Base-by-base conservation (phyloP, 495 filamentous ascomycete species). In the Penicillium taxi region DNA sequence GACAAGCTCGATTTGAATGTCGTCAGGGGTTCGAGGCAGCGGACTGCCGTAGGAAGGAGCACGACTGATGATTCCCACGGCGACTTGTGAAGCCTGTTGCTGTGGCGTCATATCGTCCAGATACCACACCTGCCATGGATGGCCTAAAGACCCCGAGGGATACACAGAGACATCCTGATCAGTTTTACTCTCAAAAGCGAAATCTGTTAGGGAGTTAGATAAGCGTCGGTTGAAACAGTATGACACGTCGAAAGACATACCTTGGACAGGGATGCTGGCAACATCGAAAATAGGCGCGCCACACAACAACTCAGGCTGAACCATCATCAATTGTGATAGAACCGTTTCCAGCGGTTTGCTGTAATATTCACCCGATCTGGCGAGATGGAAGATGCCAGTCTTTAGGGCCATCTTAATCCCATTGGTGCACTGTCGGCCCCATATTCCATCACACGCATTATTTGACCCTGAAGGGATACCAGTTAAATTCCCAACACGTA, bases 391-490 rank as follows among this genome's bases (percentile, higher is more conserved):
- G 7, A 69, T 58, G 6, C 35, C 37, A 9, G 44, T 21, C 25
- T 55, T 45, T 6, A 69, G 35, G 5, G 47, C 32, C 1, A 31
- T 31, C 39, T 62, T 66, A 21, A 69, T 35, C 41, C 61, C 57
- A 2, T 31, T 35, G 0, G 64, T 61, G 41, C 66, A 69, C 18
- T 48, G 32, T 5, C 41, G 15, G 1, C 62, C 60, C 66, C 63
- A 67, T 13, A 69, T 55, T 2, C 60, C 57, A 37, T 69, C 60
- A 31, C 66, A 69, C 15, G 60, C 62, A 50, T 67, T 66, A 26
- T 60, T 63, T 3, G 24, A 24, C 1, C 62, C 62, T 1, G 48
- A 52, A 5, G 61, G 59, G 11, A 50, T 58, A 17, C 60, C 64
- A 1, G 60, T 64, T 7, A 66, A 17, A 40, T 69, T 69, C 0